phyloP scores from a whole-genome alignment of 495 filamentous ascomycete species.

The Jackrogersella minutella region DNA sequence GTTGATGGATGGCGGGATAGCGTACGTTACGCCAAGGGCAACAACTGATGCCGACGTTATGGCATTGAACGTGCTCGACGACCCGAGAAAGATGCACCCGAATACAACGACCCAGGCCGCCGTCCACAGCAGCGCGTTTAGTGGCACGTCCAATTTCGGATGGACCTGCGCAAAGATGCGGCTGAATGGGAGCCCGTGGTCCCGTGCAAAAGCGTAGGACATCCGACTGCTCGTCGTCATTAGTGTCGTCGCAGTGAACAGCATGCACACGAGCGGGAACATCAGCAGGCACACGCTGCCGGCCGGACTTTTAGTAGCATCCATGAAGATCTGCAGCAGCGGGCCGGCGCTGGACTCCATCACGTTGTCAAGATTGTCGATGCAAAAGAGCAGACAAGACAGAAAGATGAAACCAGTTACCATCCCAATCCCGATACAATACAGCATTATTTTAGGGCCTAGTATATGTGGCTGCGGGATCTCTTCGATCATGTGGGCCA shows the following conservation, averaged over 20 bases:
- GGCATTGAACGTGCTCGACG: constrained; percentile 69
- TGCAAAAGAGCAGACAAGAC: constrained; percentile 66
- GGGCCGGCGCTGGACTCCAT: constrained; percentile 70
- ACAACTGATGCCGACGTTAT: constrained; percentile 77
- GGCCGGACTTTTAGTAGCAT: constrained; percentile 70
- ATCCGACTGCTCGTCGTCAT: constrained; percentile 82
- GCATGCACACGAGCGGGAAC: constrained; percentile 76
- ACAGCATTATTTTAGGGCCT: constrained; percentile 77
- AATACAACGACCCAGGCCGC: constrained; percentile 70
- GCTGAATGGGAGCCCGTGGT: constrained; percentile 75
- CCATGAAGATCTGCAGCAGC: constrained; percentile 73
- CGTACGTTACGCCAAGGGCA: constrained; percentile 74
- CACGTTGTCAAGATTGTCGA: constrained; percentile 60
- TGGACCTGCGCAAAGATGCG: constrained; percentile 71
- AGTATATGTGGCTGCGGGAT: constrained; percentile 72
- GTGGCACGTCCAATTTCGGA: constrained; percentile 67
- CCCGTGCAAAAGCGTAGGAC: constrained; percentile 79
- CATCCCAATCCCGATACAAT: constrained; percentile 72
- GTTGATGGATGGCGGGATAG: constrained; percentile 74
- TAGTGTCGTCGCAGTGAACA: constrained; percentile 74
- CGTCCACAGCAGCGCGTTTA: constrained; percentile 76
- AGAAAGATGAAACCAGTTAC: constrained; percentile 63
- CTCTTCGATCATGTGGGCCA: constrained; percentile 68
- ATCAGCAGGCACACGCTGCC: constrained; percentile 74
- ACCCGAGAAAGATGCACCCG: constrained; percentile 79